A percentile compares a stretch with the other conserved stretches of the same genome.
Evolutionary conservation across 495 filamentous ascomycete species (phyloP).

Genomic region (Penicillium fimorum): DNA sequence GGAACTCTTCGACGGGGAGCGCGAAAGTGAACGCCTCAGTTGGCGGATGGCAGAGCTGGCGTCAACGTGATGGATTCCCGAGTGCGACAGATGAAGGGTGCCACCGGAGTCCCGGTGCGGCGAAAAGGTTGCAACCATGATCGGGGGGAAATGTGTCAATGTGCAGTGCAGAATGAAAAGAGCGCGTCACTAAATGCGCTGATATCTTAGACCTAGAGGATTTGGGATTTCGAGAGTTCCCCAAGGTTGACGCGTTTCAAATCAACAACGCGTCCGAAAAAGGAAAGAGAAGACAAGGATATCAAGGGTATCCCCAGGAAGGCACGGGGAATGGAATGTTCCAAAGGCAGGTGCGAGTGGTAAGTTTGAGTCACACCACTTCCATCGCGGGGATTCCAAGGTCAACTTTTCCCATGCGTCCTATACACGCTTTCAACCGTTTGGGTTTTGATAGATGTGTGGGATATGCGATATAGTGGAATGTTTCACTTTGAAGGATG

Average conservation of each 20-base stretch:
- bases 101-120: constrained; percentile 65
- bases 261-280: constrained; percentile 4
- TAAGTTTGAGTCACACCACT: constrained; percentile 6
- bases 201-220: neutral
- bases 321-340: constrained; percentile 12
- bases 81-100: constrained; percentile 81
- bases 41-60: constrained; percentile 72
- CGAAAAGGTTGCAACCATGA: constrained; percentile 55
- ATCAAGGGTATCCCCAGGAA: neutral
- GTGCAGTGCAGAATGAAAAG: constrained; percentile 22
- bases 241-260: neutral
- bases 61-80: constrained; percentile 75
- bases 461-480: too few relatives aligned
- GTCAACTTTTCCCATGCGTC: neutral
- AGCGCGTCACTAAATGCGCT: constrained; percentile 2
- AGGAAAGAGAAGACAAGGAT: neutral
- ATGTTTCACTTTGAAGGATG: neutral
- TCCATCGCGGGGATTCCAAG: constrained; percentile 3
- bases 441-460: too few relatives aligned
- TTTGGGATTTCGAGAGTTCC: neutral
- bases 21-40: constrained; percentile 77
- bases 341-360: constrained; percentile 5
- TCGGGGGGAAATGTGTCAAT: constrained; percentile 25
- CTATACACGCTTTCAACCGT: neutral
- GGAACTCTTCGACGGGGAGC: constrained; percentile 78